Conservation (phyloP, 164 flowering plant species). For the Vitis cinerea region DNA sequence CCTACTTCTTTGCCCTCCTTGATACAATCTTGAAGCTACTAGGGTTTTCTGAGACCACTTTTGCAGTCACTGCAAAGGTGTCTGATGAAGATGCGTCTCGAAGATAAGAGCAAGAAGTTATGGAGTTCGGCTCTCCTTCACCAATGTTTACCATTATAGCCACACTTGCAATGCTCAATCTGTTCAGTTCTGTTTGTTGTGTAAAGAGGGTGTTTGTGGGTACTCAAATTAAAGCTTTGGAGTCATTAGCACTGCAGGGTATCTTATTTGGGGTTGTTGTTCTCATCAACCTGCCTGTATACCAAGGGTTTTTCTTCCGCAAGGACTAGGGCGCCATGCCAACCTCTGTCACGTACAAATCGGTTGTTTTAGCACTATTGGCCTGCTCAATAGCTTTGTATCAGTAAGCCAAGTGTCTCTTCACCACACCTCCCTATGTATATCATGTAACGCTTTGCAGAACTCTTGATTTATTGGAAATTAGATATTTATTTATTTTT, state of each 20-base stretch:
- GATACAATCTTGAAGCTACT: slow-evolving; percentile 17
- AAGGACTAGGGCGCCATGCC: slow-evolving; percentile 32
- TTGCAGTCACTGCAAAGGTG: slow-evolving; percentile 28
- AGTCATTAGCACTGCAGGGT: slow-evolving; percentile 19
- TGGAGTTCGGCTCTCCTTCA: slow-evolving; percentile 38
- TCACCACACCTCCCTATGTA: too few species aligned
- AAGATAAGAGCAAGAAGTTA: slow-evolving; percentile 31
- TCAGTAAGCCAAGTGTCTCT: not conserved
- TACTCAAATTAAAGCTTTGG: slow-evolving; percentile 4
- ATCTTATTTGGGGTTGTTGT: slow-evolving; percentile 19
- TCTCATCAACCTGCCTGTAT: slow-evolving; percentile 25
- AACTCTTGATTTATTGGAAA: too few species aligned
- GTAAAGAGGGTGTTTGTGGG: slow-evolving; percentile 14
- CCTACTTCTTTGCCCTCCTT: too few species aligned
- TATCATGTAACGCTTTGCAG: too few species aligned
- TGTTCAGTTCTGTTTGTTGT: slow-evolving; percentile 12
- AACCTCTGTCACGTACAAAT: slow-evolving; percentile 13
- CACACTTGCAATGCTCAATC: slow-evolving; percentile 22
- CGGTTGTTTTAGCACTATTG: slow-evolving; percentile 15
- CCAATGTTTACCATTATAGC: slow-evolving; percentile 34
- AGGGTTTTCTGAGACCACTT: slow-evolving; percentile 23
- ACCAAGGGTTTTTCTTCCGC: slow-evolving; percentile 27
- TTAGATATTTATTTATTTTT: too few species aligned
- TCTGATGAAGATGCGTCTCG: slow-evolving; percentile 26
- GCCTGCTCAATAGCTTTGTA: slow-evolving; percentile 13